Percentiles rank a stretch among this genome's conserved stretches.
Evolutionary conservation across 129 eudicot genomes (phyloP).

Genomic region (Artemisia tridentata): DNA sequence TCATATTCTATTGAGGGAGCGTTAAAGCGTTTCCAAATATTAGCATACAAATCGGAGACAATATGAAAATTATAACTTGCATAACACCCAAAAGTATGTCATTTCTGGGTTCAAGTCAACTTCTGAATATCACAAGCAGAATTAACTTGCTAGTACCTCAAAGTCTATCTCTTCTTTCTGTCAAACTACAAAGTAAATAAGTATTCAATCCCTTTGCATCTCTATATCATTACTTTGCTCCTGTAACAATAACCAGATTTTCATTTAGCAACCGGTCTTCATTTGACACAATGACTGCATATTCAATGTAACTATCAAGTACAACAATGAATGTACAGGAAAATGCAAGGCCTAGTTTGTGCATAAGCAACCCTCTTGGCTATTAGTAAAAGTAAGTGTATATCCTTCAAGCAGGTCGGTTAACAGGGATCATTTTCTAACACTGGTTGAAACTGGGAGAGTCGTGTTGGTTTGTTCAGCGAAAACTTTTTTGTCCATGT

Average conservation of each 20-base stretch:
- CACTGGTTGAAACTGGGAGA: too few species aligned
- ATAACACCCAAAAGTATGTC: constrained; percentile 21
- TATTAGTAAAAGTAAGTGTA: neutral
- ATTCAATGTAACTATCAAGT: constrained; percentile 3
- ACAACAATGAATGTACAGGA: constrained; percentile 20
- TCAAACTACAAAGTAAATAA: constrained; percentile 18
- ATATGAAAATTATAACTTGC: constrained; percentile 1
- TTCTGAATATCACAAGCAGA: constrained; percentile 11
- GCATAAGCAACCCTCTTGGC: neutral
- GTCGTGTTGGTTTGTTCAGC: too few species aligned
- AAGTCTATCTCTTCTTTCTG: constrained; percentile 26
- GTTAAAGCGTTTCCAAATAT: too few species aligned
- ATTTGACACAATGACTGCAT: constrained; percentile 19
- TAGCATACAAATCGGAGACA: too few species aligned
- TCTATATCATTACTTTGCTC: constrained; percentile 52
- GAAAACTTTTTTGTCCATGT: too few species aligned
- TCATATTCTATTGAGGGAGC: neutral
- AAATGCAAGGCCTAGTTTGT: neutral
- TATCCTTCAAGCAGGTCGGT: neutral
- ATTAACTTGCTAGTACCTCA: constrained; percentile 33
- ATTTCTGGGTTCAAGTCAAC: constrained; percentile 22
- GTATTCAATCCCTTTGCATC: constrained; percentile 31
- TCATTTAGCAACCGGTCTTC: constrained; percentile 23
- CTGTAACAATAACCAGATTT: constrained; percentile 44
- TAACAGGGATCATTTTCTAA: too few species aligned